These are phyloP conservation scores for Solanum hybrid DNA, from an alignment of 305 asterid species.

Conservation along the genomic window DNA sequence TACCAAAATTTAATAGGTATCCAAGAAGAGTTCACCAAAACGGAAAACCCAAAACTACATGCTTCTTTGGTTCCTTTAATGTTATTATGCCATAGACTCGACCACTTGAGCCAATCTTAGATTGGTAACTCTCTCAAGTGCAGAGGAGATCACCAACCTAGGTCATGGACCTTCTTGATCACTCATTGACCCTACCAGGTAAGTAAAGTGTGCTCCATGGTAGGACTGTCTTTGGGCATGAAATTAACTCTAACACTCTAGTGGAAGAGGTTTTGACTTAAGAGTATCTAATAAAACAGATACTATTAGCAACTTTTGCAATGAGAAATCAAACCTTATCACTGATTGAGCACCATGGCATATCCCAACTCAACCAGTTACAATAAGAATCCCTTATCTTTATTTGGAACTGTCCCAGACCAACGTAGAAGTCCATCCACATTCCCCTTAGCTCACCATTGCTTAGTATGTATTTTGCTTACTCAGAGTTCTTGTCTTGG, in stretches of 20 bases:
- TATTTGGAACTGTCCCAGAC: neutral
- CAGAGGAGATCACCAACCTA: neutral
- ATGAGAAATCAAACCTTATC: neutral
- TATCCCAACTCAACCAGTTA: neutral
- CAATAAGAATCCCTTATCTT: neutral
- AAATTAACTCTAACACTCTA: neutral
- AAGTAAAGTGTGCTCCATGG: neutral
- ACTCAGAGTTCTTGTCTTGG: neutral
- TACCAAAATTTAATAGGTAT: neutral
- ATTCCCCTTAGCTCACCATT: neutral
- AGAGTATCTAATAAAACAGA: neutral
- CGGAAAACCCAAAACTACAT: neutral
- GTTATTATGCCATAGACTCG: neutral
- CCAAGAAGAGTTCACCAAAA: neutral
- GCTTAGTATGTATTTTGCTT: neutral
- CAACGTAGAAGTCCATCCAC: neutral
- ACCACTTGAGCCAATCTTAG: neutral
- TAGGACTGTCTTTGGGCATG: neutral
- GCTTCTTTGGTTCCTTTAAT: neutral
- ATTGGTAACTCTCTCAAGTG: neutral
- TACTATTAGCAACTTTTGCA: neutral
- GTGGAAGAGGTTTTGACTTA: neutral
- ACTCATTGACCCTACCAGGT: neutral
- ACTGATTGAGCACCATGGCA: neutral
- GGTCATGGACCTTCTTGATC: neutral